Percentiles rank a stretch among this genome's conserved stretches.
Evolutionary conservation across 768 basidiomycete species (phyloP).

Genomic region (Tylopilus sp.): DNA sequence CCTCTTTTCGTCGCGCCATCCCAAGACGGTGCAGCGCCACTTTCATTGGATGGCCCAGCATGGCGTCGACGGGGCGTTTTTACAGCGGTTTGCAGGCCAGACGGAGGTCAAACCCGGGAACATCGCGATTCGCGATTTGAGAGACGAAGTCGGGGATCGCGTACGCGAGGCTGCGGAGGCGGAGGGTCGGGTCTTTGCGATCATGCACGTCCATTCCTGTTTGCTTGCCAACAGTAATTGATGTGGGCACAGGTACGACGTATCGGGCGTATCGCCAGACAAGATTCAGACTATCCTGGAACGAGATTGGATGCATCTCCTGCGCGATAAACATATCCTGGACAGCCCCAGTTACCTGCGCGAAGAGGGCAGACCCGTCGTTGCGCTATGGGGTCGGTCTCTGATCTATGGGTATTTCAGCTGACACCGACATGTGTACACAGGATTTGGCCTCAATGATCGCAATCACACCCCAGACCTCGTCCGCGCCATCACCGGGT

Average conservation of each 20-base stretch:
- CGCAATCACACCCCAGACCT: conserved; percentile 59
- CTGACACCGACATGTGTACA: not conserved
- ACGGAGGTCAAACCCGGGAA: conserved; percentile 54
- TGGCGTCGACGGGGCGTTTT: conserved; percentile 75
- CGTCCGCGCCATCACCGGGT: conserved; percentile 50
- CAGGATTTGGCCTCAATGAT: conserved; percentile 68
- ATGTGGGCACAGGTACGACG: conserved; percentile 62
- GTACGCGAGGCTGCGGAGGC: conserved; percentile 76
- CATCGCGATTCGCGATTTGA: conserved; percentile 54
- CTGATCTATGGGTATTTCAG: not conserved
- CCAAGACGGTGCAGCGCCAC: conserved; percentile 64
- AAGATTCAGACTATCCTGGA: conserved; percentile 65
- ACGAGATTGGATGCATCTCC: conserved; percentile 71
- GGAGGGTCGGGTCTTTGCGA: conserved; percentile 77
- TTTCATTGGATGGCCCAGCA: conserved; percentile 74
- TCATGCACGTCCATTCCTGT: conserved; percentile 57
- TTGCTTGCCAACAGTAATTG: not conserved
- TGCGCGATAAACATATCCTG: conserved; percentile 56
- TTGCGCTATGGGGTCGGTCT: conserved; percentile 65
- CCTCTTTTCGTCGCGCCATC: conserved; percentile 76
- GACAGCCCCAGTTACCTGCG: conserved; percentile 72
- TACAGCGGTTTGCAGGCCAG: conserved; percentile 74
- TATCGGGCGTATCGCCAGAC: conserved; percentile 70
- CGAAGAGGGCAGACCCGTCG: conserved; percentile 66
- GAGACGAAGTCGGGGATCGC: conserved; percentile 71